Conservation (phyloP, 192 early-diverging fungal species). For the Glomus cerebriforme region DNA sequence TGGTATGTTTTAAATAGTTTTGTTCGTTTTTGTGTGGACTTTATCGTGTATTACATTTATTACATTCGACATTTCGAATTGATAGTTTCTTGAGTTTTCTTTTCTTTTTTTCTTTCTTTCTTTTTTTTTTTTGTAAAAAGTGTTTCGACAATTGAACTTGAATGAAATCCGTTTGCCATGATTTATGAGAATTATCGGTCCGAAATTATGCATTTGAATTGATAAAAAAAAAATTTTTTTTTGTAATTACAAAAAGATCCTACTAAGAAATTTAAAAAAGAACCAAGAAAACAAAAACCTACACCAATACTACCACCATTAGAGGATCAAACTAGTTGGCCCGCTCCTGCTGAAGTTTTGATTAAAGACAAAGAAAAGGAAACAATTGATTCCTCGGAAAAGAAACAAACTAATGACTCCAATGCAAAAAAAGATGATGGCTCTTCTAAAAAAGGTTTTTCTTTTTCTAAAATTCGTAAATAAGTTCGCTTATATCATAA, state of each 20-base stretch:
- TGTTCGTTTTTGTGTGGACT: neutral
- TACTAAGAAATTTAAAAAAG: constrained; percentile 29
- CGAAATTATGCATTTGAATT: too few species aligned
- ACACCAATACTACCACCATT: constrained; percentile 28
- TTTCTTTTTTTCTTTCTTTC: too few species aligned
- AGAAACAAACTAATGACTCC: constrained; percentile 21
- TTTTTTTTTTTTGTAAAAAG: too few species aligned
- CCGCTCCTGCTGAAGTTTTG: constrained; percentile 33
- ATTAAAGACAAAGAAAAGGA: constrained; percentile 35
- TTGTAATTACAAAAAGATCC: neutral
- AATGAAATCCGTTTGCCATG: too few species aligned
- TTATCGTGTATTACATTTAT: too few species aligned
- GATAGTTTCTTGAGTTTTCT: too few species aligned
- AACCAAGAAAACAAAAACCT: constrained; percentile 14
- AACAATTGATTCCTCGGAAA: constrained; percentile 22
- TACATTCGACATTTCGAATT: neutral
- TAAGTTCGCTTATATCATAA: neutral
- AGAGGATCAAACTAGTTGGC: constrained; percentile 35
- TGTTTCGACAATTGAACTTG: too few species aligned
- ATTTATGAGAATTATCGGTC: too few species aligned
- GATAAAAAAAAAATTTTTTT: neutral
- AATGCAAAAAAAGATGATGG: constrained; percentile 15
- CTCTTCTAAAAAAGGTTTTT: constrained; percentile 29
- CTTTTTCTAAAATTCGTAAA: neutral
- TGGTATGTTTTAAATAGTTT: neutral